Evolutionary conservation across 2,329 filamentous ascomycete genomes (phyloP), one percentile per base, ranked within the genome.

Genomic region (Pseudogymnoascus sp.): DNA sequence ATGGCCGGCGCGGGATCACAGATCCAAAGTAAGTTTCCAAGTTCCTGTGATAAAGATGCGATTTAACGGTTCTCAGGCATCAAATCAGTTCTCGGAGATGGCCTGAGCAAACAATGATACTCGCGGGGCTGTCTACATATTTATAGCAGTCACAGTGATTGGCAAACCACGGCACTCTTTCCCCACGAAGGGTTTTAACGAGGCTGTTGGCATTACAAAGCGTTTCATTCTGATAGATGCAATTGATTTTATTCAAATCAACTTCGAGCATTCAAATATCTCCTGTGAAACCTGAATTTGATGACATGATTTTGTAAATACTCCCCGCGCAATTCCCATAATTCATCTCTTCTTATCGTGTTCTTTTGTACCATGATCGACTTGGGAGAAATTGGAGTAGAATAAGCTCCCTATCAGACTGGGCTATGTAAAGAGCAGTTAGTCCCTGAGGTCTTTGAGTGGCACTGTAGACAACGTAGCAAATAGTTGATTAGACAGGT

Each of bases 181-280:
- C 49, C 49, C 28, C n/a, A 33, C 4, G 25, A 55, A 33, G 49
- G 49, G 28, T 55, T 55, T 55, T 55, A 55, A 55, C 11, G 49
- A 33, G 49, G 28, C 28, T 55, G 49, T 19, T 33, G 49, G 49
- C 49, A 33, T 55, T 28, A 55, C 49, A 55, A 55, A 33, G 49
- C 49, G 49, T 19, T 55, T 33, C 49, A 55, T 33, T 33, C 49
- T 55, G 49, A 55, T 55, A 33, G 49, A 55, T 55, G 49, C 49
- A 55, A 55, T 55, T 55, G 49, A 55, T 55, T 52, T 30, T 19
- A 33, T 55, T 55, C 49, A 55, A 55, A 55, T 55, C 16, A 55
- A 55, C 49, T 33, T 33, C 49, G 6, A 22, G 28, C 16, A 19
- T 33, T 55, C 11, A 33, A 55, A 33, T 33, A 14, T 55, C 28